These are phyloP conservation scores for Pseudogymnoascus sp. DNA, from an alignment of 2,329 filamentous ascomycete genomes.

Conservation along the genomic window DNA sequence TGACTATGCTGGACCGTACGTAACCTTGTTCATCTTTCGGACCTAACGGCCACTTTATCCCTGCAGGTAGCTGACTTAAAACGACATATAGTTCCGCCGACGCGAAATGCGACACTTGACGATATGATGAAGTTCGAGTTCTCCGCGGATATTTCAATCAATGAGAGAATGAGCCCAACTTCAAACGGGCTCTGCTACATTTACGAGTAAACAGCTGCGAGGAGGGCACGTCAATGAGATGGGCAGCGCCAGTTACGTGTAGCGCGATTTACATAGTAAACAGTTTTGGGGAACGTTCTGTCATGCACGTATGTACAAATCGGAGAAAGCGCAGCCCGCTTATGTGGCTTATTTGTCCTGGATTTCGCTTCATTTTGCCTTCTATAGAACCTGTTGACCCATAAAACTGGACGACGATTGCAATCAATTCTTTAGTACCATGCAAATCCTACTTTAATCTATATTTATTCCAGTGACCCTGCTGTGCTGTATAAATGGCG, in stretches of 20 bases:
- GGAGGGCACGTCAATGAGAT: no score
- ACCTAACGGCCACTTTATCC: neutral
- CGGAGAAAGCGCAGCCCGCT: neutral
- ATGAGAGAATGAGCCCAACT: neutral
- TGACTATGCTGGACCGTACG: conserved; percentile 32
- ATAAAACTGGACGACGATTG: neutral
- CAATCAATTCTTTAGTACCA: neutral
- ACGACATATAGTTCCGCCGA: conserved; percentile 26
- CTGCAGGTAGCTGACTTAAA: neutral
- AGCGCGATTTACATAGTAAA: neutral
- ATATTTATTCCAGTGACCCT: neutral
- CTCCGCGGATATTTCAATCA: neutral
- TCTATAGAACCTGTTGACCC: neutral
- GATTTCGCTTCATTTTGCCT: neutral
- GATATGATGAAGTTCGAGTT: conserved; percentile 29
- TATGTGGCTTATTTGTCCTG: neutral
- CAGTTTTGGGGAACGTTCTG: neutral
- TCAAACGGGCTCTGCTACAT: neutral
- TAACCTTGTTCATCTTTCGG: neutral
- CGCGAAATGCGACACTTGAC: conserved; percentile 35
- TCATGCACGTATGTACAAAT: neutral
- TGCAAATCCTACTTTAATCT: neutral
- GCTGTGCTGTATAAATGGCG: neutral
- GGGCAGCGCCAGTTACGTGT: neutral
- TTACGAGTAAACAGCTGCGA: neutral